These are phyloP conservation scores for Tuber borchii DNA, from an alignment of 495 filamentous ascomycete genomes.

Conservation along the genomic window DNA sequence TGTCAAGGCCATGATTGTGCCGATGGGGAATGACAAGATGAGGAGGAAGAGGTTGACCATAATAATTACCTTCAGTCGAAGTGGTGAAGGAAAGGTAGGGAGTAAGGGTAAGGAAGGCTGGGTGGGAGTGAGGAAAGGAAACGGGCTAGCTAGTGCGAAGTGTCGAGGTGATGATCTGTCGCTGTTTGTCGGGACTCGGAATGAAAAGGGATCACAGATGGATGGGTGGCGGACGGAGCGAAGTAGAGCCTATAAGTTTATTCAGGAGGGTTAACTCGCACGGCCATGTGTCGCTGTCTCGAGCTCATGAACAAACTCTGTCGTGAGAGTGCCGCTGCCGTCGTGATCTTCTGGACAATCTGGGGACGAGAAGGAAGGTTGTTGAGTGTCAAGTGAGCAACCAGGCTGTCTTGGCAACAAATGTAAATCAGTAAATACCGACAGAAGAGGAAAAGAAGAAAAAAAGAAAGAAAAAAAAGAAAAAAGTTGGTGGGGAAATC, in stretches of 20 bases:
- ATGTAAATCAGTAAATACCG: slow-evolving; percentile 34
- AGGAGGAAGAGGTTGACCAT: slow-evolving; percentile 34
- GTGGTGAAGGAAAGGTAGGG: background rate
- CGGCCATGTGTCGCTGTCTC: background rate
- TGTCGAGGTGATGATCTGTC: background rate
- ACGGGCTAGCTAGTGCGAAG: slow-evolving; percentile 18
- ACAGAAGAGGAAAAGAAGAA: slow-evolving; percentile 11
- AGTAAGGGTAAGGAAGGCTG: background rate
- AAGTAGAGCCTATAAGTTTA: background rate
- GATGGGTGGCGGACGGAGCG: background rate
- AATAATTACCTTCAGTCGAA: slow-evolving; percentile 7
- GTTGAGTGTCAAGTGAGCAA: slow-evolving; percentile 1
- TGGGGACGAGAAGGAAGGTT: background rate
- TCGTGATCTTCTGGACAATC: background rate
- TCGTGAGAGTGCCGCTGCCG: background rate
- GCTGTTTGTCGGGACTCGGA: background rate
- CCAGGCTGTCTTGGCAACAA: background rate
- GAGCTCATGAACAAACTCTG: background rate
- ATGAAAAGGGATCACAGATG: background rate
- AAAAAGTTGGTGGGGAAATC: slow-evolving; percentile 1
- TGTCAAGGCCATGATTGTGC: slow-evolving; percentile 37
- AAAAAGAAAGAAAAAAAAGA: slow-evolving; percentile 2
- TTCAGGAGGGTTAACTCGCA: background rate
- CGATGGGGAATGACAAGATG: slow-evolving; percentile 32
- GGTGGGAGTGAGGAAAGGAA: slow-evolving; percentile 44